phyloP scores from a whole-genome alignment of 2,329 filamentous ascomycete species.

The Conoideocrella luteorostrata region DNA sequence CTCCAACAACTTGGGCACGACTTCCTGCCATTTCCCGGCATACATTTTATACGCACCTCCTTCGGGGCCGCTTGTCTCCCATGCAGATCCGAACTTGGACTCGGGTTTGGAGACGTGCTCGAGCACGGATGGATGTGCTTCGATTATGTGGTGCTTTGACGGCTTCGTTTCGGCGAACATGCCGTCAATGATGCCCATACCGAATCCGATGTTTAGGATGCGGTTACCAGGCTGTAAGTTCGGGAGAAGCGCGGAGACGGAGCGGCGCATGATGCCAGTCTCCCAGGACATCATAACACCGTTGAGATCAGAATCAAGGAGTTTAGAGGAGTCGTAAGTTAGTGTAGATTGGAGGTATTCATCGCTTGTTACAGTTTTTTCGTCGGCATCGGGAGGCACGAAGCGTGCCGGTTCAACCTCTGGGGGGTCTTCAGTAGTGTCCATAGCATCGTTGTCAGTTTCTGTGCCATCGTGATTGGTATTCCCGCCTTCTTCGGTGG shows the following conservation, averaged over 20 bases:
- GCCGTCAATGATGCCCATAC: conserved; percentile 81
- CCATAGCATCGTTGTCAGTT: conserved; percentile 19
- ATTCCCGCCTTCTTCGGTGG: conserved; percentile 25
- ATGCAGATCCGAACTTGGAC: conserved; percentile 46
- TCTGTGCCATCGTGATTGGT: conserved; percentile 19
- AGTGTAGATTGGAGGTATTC: conserved; percentile 63
- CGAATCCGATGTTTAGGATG: conserved; percentile 81
- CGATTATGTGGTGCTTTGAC: conserved; percentile 72
- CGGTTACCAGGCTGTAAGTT: conserved; percentile 46
- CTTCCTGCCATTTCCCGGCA: conserved; percentile 68
- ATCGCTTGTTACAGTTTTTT: conserved; percentile 52
- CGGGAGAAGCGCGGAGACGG: conserved; percentile 60
- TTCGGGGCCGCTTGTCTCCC: conserved; percentile 49
- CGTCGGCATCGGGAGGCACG: conserved; percentile 28
- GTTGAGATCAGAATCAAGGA: conserved; percentile 70
- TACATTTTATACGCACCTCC: conserved; percentile 68
- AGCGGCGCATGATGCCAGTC: conserved; percentile 74
- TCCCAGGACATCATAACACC: conserved; percentile 96
- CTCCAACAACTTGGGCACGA: conserved; percentile 62
- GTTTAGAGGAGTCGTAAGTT: conserved; percentile 57
- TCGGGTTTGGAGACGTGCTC: conserved; percentile 48
- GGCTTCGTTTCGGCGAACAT: conserved; percentile 67
- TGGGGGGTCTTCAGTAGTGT: conserved; percentile 20
- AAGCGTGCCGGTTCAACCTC: conserved; percentile 14
- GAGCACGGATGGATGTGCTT: conserved; percentile 75